A percentile compares a stretch with the other conserved stretches of the same genome.
phyloP scores from a whole-genome alignment of 75 land plant species.

The Selaginella moellendorffii region DNA sequence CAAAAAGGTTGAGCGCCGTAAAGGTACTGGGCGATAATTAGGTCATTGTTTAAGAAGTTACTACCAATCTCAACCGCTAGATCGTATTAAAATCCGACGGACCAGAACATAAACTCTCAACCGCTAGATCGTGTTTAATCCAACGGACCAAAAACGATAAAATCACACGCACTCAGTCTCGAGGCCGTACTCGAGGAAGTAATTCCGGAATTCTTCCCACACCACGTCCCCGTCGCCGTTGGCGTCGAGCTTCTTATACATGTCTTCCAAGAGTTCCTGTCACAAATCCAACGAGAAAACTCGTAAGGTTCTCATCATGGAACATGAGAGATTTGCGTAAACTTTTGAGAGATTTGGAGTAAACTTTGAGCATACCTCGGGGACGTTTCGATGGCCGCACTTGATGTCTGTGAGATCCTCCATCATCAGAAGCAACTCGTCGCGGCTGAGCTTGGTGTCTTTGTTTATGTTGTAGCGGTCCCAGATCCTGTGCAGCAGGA shows the following conservation, averaged over 20 bases:
- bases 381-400: constrained; percentile 26
- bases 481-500: constrained; percentile 20
- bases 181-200: constrained; percentile 23
- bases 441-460: constrained; percentile 21
- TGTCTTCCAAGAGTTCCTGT: constrained; percentile 24
- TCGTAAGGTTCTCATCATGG: no score
- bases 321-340: no score
- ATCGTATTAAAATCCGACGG: no score
- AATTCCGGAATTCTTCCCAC: constrained; percentile 26
- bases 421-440: constrained; percentile 28
- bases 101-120: no score
- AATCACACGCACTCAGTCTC: background rate
- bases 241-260: constrained; percentile 25
- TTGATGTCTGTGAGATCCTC: constrained; percentile 33
- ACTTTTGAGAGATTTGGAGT: no score
- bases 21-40: no score
- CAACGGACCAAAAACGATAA: background rate
- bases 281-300: no score
- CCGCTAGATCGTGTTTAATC: no score
- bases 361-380: no score
- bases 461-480: constrained; percentile 24
- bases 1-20: no score
- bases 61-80: no score
- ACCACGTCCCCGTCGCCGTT: constrained; percentile 24
- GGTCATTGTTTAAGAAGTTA: no score